Evolutionary conservation across 805 yeast species (phyloP).

Genomic region (Starmera caribaea): DNA sequence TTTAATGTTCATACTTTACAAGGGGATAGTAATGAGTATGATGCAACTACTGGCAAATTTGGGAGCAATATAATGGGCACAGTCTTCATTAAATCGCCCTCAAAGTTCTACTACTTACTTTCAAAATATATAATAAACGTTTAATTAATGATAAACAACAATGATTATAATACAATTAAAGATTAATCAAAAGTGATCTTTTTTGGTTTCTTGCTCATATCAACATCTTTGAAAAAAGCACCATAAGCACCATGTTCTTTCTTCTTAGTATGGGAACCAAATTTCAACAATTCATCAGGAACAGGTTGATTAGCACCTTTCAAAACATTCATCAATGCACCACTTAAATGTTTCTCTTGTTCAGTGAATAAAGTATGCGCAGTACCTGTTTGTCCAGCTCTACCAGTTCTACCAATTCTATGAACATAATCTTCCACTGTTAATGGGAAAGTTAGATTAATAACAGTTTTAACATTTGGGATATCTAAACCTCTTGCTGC

Average conservation of each 20-base stretch:
- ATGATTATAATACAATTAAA: slow-evolving; percentile 8
- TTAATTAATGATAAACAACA: too few species aligned
- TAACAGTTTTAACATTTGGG: slow-evolving; percentile 93
- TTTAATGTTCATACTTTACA: too few species aligned
- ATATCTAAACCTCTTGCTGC: slow-evolving; percentile 98
- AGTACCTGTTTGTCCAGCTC: slow-evolving; percentile 92
- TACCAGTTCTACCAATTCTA: slow-evolving; percentile 95
- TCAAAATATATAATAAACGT: too few species aligned
- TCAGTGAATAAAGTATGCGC: slow-evolving; percentile 96
- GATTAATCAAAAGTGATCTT: slow-evolving; percentile 61
- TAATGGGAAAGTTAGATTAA: slow-evolving; percentile 91
- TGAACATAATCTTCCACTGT: slow-evolving; percentile 97
- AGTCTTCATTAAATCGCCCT: too few species aligned
- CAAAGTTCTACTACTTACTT: too few species aligned
- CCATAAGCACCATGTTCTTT: slow-evolving; percentile 98
- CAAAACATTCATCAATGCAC: slow-evolving; percentile 85
- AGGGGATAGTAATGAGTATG: too few species aligned
- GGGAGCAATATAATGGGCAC: too few species aligned
- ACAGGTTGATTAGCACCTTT: slow-evolving; percentile 93
- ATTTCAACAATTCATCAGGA: slow-evolving; percentile 88
- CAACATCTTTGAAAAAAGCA: slow-evolving; percentile 92
- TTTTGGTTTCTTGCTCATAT: slow-evolving; percentile 72
- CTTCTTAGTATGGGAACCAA: slow-evolving; percentile 97
- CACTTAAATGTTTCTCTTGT: slow-evolving; percentile 91
- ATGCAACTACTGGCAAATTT: too few species aligned